Base-by-base conservation (phyloP, 169 alveolate genomes). In the Eimeria praecox region DNA sequence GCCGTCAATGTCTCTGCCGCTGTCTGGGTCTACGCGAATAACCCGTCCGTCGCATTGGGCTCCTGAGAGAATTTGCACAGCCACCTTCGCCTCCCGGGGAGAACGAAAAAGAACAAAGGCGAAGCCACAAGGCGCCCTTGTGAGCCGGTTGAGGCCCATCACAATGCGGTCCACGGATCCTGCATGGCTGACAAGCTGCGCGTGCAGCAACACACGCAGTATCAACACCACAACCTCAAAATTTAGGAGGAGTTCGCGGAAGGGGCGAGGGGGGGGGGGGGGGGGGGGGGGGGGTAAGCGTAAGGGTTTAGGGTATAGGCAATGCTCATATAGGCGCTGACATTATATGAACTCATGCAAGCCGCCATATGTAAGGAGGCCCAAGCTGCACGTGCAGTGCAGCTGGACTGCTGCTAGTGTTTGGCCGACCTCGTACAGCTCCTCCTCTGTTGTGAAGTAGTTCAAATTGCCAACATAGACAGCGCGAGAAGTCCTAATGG, bases 401-500 rank as follows among this genome's bases (percentile, higher is more conserved):
- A 69, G 30, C 44, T 42, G 46, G n/a, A n/a, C 35, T 38, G 52
- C 49, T 42, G 16, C 85, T 8, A 16, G 85, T 16, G 85, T 73
- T 40, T 40, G 24, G n/a, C 94, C 12, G 5, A 95, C 96, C 95
- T 98, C 99, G 88, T 97, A 97, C 82, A 99, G 96, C 92, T 98
- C 98, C 30, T 97, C 97, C 95, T 99, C 99, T 46, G 98, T 98
- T 27, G 99, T 98, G 80, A 96, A 97, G 95, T 97, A 97, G 5
- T 98, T 97, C 83, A 99, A 97, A 95, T 99, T 99, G n/a, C 99
- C 99, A 52, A 99, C 98, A 94, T 99, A 99, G 54, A 98, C 97
- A 24, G 99, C 98, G 30, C 98, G 95, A 5, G 99, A 97, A 27
- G 82, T 94, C 85, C 96, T 90, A n/a, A 98, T 96, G 94, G 97